A percentile compares a stretch with the other conserved stretches of the same genome.
phyloP scores from a whole-genome alignment of 208 protist species.

The Acanthamoeba triangularis region DNA sequence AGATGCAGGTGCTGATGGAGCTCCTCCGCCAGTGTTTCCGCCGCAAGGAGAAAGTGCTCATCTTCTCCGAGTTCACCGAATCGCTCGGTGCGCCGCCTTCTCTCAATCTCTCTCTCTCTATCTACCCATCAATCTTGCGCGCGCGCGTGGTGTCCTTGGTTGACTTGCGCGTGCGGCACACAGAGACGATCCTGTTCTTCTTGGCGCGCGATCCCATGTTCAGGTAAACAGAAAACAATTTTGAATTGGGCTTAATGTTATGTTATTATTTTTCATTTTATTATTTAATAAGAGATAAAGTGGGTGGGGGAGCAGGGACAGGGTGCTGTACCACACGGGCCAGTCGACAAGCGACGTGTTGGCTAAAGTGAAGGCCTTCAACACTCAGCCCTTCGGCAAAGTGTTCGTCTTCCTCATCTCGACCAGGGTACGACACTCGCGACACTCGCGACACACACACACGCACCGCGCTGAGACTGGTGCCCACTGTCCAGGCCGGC shows the following conservation, averaged over 20 bases:
- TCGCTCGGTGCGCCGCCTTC: not conserved
- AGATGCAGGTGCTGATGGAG: not conserved
- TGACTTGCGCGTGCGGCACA: too few species aligned
- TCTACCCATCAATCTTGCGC: too few species aligned
- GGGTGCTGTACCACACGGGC: slow-evolving; percentile 12
- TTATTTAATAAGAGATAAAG: not conserved
- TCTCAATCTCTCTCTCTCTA: not conserved
- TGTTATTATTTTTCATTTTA: not conserved
- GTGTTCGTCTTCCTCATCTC: slow-evolving; percentile 26
- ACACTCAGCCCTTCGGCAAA: not conserved
- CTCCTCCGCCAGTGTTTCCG: not conserved
- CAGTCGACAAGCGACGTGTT: not conserved
- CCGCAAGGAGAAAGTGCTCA: not conserved
- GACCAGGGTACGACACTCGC: not conserved
- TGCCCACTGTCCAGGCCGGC: not conserved
- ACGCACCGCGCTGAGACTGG: too few species aligned
- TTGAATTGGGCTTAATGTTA: not conserved
- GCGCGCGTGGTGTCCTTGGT: too few species aligned
- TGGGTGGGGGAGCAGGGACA: not conserved
- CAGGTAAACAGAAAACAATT: not conserved
- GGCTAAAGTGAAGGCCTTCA: not conserved
- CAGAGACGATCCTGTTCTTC: not conserved
- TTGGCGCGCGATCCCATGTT: not conserved
- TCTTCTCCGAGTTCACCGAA: not conserved
- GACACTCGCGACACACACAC: not conserved